phyloP scores from a whole-genome alignment of 805 yeast genomes.

The Sungouiella blattae region DNA sequence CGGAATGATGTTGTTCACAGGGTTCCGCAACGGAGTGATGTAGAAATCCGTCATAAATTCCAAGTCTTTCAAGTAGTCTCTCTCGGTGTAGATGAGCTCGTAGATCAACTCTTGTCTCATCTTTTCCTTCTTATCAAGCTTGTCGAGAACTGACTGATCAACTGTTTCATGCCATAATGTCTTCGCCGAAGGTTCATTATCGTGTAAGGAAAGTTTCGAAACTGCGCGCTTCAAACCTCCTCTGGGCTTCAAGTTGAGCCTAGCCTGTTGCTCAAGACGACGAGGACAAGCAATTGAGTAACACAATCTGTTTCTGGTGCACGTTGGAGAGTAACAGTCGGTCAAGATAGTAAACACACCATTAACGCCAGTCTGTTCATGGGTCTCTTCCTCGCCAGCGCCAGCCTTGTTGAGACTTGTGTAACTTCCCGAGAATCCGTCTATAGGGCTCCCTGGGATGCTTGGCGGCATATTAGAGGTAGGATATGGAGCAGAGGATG shows the following conservation, averaged over 20 bases:
- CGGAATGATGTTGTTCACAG: constrained; percentile 72
- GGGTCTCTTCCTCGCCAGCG: constrained; percentile 13
- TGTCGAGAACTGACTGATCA: constrained; percentile 70
- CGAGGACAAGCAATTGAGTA: constrained; percentile 97
- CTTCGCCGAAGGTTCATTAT: constrained; percentile 60
- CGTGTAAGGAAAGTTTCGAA: constrained; percentile 63
- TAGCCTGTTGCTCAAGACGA: constrained; percentile 90
- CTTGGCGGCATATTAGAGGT: constrained; percentile 15
- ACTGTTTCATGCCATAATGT: constrained; percentile 94
- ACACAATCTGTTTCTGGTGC: constrained; percentile 82
- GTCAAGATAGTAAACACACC: constrained; percentile 92
- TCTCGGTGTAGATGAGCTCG: constrained; percentile 89
- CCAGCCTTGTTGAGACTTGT: constrained; percentile 14
- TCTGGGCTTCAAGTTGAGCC: constrained; percentile 82
- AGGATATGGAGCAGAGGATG: constrained; percentile 19
- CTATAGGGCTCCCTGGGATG: constrained; percentile 15
- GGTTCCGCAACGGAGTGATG: constrained; percentile 84
- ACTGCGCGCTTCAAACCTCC: constrained; percentile 81
- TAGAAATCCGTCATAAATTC: constrained; percentile 92
- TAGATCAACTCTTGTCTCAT: constrained; percentile 94
- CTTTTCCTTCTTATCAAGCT: constrained; percentile 77
- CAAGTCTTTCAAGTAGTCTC: constrained; percentile 91
- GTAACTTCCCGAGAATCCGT: constrained; percentile 11
- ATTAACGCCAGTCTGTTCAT: constrained; percentile 49
- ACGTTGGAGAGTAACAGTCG: constrained; percentile 96